A percentile compares a stretch with the other conserved stretches of the same genome.
These are phyloP conservation scores for Triticum timopheevii DNA, from an alignment of 176 grass and related monocot species.

Conservation along the genomic window DNA sequence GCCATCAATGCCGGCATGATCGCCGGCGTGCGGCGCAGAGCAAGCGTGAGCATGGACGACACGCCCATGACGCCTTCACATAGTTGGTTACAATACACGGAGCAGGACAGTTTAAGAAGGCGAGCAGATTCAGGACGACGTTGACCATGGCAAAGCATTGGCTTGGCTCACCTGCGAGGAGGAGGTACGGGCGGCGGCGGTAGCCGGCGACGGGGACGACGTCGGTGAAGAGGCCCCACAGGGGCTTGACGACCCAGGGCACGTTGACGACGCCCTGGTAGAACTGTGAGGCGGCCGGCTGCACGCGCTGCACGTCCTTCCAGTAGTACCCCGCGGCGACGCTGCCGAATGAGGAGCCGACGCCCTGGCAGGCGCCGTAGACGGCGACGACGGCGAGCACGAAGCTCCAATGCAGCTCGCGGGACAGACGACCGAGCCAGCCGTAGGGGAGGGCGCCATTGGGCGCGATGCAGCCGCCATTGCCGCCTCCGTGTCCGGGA, in stretches of 20 bases:
- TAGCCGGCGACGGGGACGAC: constrained; percentile 64
- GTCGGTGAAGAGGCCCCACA: constrained; percentile 92
- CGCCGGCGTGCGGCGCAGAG: constrained; percentile 40
- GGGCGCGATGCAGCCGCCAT: neutral
- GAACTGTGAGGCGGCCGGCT: constrained; percentile 79
- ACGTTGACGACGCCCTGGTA: constrained; percentile 66
- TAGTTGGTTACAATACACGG: neutral
- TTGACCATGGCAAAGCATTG: neutral
- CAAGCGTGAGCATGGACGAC: constrained; percentile 63
- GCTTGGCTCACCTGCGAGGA: constrained; percentile 55
- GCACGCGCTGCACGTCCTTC: constrained; percentile 87
- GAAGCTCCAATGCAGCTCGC: constrained; percentile 90
- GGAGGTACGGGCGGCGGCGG: constrained; percentile 75
- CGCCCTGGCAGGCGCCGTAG: constrained; percentile 80
- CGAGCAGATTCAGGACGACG: neutral
- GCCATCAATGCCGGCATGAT: constrained; percentile 40
- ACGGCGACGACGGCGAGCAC: constrained; percentile 62
- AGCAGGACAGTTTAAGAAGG: neutral
- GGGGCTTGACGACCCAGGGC: constrained; percentile 81
- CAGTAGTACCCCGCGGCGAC: constrained; percentile 86
- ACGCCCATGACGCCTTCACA: constrained; percentile 52
- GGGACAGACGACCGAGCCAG: constrained; percentile 53
- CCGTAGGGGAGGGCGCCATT: constrained; percentile 11
- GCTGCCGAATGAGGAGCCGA: constrained; percentile 50
- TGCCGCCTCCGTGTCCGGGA: neutral